Evolutionary conservation across 208 protist genomes (phyloP), one percentile per base, ranked within the genome.

Genomic region (Angomonas deanei): DNA sequence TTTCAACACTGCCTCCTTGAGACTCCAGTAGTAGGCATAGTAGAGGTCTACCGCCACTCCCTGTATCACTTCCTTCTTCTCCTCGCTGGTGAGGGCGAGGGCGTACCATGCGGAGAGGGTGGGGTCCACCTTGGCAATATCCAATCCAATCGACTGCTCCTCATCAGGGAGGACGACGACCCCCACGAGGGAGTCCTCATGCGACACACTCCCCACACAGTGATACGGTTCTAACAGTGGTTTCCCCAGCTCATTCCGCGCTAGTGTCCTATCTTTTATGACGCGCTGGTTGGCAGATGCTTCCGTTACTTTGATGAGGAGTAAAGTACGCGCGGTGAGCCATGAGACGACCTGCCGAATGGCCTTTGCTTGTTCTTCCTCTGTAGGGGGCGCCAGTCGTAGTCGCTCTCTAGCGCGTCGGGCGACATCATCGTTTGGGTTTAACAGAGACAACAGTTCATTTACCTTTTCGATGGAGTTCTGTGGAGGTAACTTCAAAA

Each of bases 1-100:
- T 24, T 82, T 82, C 28, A 82, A 31, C 0, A 82, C 56, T 15
- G 36, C 6, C 48, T 82, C 76, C 32, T 82, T 82, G 1, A 79
- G 23, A 4, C 64, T 38, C 76, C 76, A 82, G 30, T 61, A 70
- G 15, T 62, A 5, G 1, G 70, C 61, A 48, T 71, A 70, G 3
- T n/a, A n/a, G n/a, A n/a, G n/a, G n/a, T n/a, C n/a, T n/a, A n/a
- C n/a, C n/a, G n/a, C n/a, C n/a, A n/a, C n/a, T n/a, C n/a, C n/a
- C n/a, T n/a, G n/a, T n/a, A n/a, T n/a, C n/a, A n/a, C n/a, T n/a
- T n/a, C n/a, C n/a, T 5, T 19, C 42, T 50, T 50, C 15, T n/a
- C 42, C 15, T 19, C 23, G 4, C 4, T 23, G 15, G 8, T 50
- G 19, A 50, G 42, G 3, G 42, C 42, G 17, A 50, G 3, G 42